Base-by-base conservation (phyloP, 2,329 filamentous ascomycete genomes). In the Neospermospora avenae region DNA sequence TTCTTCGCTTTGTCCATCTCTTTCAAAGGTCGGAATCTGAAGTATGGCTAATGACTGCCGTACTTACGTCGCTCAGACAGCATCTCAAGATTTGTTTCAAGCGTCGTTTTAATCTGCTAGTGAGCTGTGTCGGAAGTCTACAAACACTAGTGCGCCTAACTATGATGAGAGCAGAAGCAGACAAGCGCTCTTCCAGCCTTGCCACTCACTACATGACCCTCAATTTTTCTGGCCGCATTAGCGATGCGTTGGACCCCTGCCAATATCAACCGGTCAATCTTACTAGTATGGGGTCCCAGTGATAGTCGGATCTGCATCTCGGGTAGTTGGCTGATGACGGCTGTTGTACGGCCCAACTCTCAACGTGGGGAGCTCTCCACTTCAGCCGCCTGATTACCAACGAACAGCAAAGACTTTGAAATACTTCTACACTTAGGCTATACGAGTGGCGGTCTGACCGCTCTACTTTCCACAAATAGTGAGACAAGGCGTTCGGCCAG, bases 361-460 rank as follows among this genome's bases (percentile, higher is more conserved):
- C 31, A 39, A 52, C 8, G 18, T 16, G 10, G 11, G 35, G 18
- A 14, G 18, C 3, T 3, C 31, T 52, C 31, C 52, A 55, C 16
- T 35, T 45, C 39, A 55, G 28, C 52, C 39, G 53, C 28, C 13
- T 22, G 53, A 45, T 44, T 55, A 31, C 25, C 41, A 55, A 46
- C 34, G 53, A 41, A 44, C 41, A 31, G 35, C 24, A 28, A 22
- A 24, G 13, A 10, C 14, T 42, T 54, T 20, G 24, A 22, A 34
- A 42, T 18, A 42, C 41, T 18, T 22, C n/a, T 14, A n/a, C 22
- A 31, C 14, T 54, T 14, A 42, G 34, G 35, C 51, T 54, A 54
- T 42, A 42, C 51, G 51, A 54, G 35, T 31, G 51, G 51, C 51
- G 51, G 44, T 49, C 34, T 49, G 55, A 57, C 44, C 55, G 44